Base-by-base conservation (phyloP, 1,284 basidiomycete genomes). In the Austroboletus rostrupii region DNA sequence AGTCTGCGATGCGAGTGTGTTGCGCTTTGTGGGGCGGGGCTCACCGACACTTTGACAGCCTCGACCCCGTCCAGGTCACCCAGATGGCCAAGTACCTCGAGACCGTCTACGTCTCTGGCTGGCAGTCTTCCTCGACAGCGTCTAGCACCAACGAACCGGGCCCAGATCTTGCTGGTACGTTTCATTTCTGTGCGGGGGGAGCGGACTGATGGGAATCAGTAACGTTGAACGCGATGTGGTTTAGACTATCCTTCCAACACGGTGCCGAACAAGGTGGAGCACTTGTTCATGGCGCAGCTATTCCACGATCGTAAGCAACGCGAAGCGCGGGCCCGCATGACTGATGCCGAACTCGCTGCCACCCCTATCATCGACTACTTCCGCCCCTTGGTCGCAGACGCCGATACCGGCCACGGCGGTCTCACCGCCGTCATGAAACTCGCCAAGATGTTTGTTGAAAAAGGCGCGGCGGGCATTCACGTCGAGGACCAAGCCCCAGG, bases 71-170 rank as follows among this genome's bases (percentile, higher is more conserved):
- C 13, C 96, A 99, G 74, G 80, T 94, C 58, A 93, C 94, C 0
- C 96, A 99, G 72, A 99, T 99, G 96, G 95, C 95, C 31, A 96
- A 96, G 69, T 90, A 97, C 70, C 87, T 97, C 61, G 96, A 99
- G 72, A 96, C 94, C 3, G 90, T 99, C 57, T 99, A 99, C 68
- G 92, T 99, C 45, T 98, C 95, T 13, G 96, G 96, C 10, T 99
- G 96, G 95, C 92, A 92, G 61, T 90, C 87, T 14, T 93, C 90
- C 16, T 97, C 93, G 59, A 97, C 93, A 5, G 91, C 91, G 26
- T 90, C 90, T 1, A 90, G 85, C 66, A 89, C 87, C 40, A 90
- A 98, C 62, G 96, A 99, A 70, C 95, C 96, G 23, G 96, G 96
- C 41, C 96, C 96, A 16, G 97, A 99, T 79, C 90, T 99, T 66